These are phyloP conservation scores for Capsella bursapastoris DNA, from an alignment of 345 rosid species.

Conservation along the genomic window DNA sequence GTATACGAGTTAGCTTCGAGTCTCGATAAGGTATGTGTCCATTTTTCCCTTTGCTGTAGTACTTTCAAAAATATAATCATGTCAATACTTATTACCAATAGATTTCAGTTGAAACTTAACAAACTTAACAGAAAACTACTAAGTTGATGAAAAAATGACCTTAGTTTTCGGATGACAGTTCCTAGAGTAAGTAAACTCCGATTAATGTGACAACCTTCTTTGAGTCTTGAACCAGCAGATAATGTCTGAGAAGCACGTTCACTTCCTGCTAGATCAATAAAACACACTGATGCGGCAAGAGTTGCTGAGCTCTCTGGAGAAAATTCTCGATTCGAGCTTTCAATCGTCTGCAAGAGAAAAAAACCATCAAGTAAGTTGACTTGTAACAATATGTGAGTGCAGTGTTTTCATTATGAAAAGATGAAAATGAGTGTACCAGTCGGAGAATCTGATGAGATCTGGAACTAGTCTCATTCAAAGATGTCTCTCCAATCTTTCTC, in stretches of 20 bases:
- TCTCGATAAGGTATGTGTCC: slow-evolving; percentile 91
- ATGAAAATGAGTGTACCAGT: slow-evolving; percentile 53
- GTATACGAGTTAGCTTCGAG: slow-evolving; percentile 87
- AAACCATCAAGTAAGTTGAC: neutral
- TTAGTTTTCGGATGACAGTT: slow-evolving; percentile 82
- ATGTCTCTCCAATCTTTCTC: slow-evolving; percentile 86
- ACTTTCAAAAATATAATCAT: neutral
- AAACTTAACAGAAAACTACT: neutral
- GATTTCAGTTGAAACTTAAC: neutral
- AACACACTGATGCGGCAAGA: slow-evolving; percentile 78
- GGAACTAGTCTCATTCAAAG: slow-evolving; percentile 80
- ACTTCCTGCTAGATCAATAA: slow-evolving; percentile 94
- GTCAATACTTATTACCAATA: neutral
- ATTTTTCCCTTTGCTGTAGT: slow-evolving; percentile 74
- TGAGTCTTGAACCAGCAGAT: slow-evolving; percentile 76
- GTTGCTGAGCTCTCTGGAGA: slow-evolving; percentile 55
- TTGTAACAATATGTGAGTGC: too few relatives aligned
- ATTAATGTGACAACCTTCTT: slow-evolving; percentile 94
- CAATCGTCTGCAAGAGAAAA: slow-evolving; percentile 64
- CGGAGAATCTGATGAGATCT: slow-evolving; percentile 92
- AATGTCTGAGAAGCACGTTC: slow-evolving; percentile 88
- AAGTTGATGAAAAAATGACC: slow-evolving; percentile 47
- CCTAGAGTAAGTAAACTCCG: slow-evolving; percentile 90
- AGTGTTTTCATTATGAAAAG: neutral
- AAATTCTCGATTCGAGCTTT: slow-evolving; percentile 62